Evolutionary conservation across 108 stramenopile genomes (phyloP), one percentile per base, ranked within the genome.

Genomic region (Asterionellopsis glacialis): DNA sequence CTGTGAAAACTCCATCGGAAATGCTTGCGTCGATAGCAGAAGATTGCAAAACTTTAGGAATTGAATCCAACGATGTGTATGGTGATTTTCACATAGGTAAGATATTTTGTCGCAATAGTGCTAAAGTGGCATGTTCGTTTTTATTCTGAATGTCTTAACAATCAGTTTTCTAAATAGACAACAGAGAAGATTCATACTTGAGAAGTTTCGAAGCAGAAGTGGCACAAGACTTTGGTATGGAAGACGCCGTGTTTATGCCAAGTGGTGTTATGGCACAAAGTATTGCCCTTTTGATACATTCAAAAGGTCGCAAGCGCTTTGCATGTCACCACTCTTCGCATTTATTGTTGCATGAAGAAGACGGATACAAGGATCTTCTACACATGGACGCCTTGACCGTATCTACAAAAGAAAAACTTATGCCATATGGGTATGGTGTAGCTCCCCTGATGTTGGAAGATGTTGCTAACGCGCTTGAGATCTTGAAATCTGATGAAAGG

Each of bases 251-350:
- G 0, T 89, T 91, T 65, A 72, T 88, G 63, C 80, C 85, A 12
- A 80, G 75, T 41, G 93, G 90, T 41, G 86, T 83, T 18, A 85
- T 91, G 88, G 87, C 89, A 25, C 87, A 90, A 51, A 59, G 58
- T 27, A 89, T 91, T 64, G 88, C 82, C 21, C 47, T 90, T 40
- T 27, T 79, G 55, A 85, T 90, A 19, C 74, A 84, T 68, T 28
- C 64, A 11, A 18, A 59, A 27, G 45, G 44, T 51, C 14, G 25
- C 33, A 45, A 49, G 19, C 23, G 47, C 62, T 88, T 94, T 58
- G 60, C 65, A 1, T 89, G 89, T 48, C 93, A 94, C 57, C 60
- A 63, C 38, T 70, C 88, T 0, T 74, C 74, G 28, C 88, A 91
- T 61, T 61, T 94, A 45, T 59, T 87, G 7, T 57, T 91, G 42